A percentile compares a stretch with the other conserved stretches of the same genome.
Conservation (phyloP, 768 basidiomycete genomes). For the Suillus paluster region DNA sequence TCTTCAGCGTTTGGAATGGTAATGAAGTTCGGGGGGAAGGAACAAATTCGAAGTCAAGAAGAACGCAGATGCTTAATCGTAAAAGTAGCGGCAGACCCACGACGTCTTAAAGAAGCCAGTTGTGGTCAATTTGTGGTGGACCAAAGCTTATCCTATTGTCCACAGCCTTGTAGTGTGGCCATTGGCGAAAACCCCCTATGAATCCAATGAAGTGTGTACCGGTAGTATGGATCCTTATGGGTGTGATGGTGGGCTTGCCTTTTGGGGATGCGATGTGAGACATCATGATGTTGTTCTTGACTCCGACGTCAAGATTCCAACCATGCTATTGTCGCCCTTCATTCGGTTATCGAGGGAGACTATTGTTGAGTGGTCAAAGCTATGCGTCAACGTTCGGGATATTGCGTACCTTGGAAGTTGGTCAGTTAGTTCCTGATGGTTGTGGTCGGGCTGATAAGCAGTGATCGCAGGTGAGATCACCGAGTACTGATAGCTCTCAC, state of each 20-base stretch:
- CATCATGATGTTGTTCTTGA: neutral
- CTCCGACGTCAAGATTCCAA: neutral
- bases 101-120: neutral
- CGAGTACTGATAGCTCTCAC: too few relatives aligned
- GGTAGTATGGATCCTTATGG: neutral
- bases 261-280: neutral
- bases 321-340: neutral
- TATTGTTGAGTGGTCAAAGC: constrained; percentile 4
- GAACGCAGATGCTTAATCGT: neutral
- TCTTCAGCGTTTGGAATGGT: neutral
- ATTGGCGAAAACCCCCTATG: neutral
- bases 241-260: neutral
- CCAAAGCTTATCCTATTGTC: constrained; percentile 1
- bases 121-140: neutral
- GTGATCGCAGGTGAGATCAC: too few relatives aligned
- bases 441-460: neutral
- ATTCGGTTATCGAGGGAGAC: neutral
- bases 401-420: neutral
- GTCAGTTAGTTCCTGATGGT: neutral
- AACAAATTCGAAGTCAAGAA: neutral
- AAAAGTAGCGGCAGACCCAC: neutral
- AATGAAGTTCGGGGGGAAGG: neutral
- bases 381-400: neutral
- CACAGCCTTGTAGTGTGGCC: neutral
- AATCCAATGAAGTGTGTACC: neutral